Evolutionary conservation across 768 basidiomycete genomes (phyloP).

Genomic region (Calocera viscosa): DNA sequence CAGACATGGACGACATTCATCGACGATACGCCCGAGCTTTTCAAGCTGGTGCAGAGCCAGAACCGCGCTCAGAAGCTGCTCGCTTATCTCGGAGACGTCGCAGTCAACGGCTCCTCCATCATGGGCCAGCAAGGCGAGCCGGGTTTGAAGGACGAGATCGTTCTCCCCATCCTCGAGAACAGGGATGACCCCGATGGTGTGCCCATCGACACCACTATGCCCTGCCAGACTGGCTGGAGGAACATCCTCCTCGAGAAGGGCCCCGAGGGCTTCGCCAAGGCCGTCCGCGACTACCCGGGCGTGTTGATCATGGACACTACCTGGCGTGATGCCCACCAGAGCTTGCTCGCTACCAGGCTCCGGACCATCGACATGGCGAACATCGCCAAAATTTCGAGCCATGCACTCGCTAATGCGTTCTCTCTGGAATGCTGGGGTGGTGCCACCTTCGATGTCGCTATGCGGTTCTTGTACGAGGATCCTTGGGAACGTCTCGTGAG

Average conservation of each 20-base stretch:
- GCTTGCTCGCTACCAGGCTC: constrained; percentile 87
- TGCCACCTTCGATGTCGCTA: constrained; percentile 96
- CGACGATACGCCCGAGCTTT: constrained; percentile 98
- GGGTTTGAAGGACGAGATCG: constrained; percentile 78
- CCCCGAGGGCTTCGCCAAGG: constrained; percentile 96
- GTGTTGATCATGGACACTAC: constrained; percentile 97
- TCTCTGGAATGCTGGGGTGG: constrained; percentile 99
- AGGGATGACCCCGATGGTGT: constrained; percentile 61
- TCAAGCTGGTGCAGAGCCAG: constrained; percentile 94
- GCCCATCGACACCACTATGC: constrained; percentile 63
- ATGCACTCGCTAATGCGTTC: constrained; percentile 89
- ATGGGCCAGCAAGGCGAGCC: constrained; percentile 95
- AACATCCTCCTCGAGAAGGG: constrained; percentile 98
- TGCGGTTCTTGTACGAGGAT: constrained; percentile 99
- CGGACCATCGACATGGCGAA: constrained; percentile 96
- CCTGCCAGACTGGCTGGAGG: constrained; percentile 88
- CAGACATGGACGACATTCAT: constrained; percentile 99
- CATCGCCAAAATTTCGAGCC: constrained; percentile 94
- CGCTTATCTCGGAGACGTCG: constrained; percentile 91
- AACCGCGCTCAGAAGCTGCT: constrained; percentile 97
- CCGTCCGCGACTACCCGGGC: constrained; percentile 90
- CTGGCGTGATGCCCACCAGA: constrained; percentile 99
- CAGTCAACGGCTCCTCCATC: constrained; percentile 96
- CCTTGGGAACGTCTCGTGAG: constrained; percentile 94
- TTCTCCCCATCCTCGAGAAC: constrained; percentile 67